A percentile compares a stretch with the other conserved stretches of the same genome.
These are phyloP conservation scores for sweet orange (Citrus sinensis) DNA, from an alignment of 345 rosid genomes.

Conservation along the genomic window DNA sequence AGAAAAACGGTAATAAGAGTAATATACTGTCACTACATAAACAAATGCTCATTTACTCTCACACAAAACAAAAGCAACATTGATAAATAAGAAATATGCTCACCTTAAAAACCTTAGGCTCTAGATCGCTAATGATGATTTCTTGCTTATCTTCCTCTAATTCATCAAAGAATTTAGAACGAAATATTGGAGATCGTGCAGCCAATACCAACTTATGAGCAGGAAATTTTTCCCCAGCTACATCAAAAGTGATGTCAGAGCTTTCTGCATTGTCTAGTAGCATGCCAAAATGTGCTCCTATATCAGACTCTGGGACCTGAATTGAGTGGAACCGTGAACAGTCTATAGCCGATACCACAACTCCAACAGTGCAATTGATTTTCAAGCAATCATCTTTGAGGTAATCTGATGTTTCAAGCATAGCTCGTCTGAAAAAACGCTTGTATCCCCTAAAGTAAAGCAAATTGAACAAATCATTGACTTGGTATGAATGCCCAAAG, in stretches of 20 bases:
- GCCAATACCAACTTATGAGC: conserved; percentile 71
- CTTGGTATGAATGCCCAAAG: neutral
- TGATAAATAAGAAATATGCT: neutral
- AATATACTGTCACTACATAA: neutral
- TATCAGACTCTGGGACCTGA: conserved; percentile 57
- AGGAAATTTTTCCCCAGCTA: conserved; percentile 51
- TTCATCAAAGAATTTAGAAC: conserved; percentile 39
- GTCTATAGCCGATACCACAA: conserved; percentile 52
- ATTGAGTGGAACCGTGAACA: conserved; percentile 42
- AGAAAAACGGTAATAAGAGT: neutral
- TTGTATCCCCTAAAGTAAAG: conserved; percentile 60
- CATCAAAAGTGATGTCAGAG: conserved; percentile 55
- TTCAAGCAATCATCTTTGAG: conserved; percentile 67
- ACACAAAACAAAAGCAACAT: neutral
- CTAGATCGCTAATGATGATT: conserved; percentile 42
- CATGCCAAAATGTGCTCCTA: conserved; percentile 55
- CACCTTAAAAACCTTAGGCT: conserved; percentile 64
- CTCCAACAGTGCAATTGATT: conserved; percentile 70
- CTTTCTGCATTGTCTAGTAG: conserved; percentile 58
- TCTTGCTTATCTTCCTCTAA: conserved; percentile 33
- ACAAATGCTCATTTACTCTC: neutral
- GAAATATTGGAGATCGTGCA: conserved; percentile 56
- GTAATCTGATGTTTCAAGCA: conserved; percentile 65
- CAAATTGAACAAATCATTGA: conserved; percentile 1
- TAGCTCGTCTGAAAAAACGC: conserved; percentile 60